Evolutionary conservation across 169 alveolate species (phyloP), one percentile per base, ranked within the genome.

Genomic region (Ichthyophthirius multifiliis): DNA sequence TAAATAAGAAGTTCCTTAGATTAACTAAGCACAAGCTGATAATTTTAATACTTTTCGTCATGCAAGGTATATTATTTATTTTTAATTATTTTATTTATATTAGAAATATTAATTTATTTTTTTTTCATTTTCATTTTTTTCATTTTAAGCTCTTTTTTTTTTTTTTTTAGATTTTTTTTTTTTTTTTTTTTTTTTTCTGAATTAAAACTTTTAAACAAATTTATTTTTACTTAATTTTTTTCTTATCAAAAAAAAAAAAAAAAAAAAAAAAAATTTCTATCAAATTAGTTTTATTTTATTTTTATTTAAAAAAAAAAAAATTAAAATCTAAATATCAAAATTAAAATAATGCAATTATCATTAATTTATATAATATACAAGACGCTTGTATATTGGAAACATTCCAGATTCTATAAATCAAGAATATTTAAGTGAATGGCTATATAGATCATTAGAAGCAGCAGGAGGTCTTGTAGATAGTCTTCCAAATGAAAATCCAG

Each of bases 341-440:
- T 46, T 46, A 20, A 13, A 13, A 46, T 1, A 46, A 46, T 20
- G 3, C 31, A 46, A 46, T 5, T 46, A 27, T 13, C 16, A 5
- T 46, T 16, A 46, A 12, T 20, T 23, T 34, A n/a, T 35, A 20
- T 67, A 7, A 37, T 35, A 37, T 67, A 2, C 5, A 20, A 67
- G 77, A 41, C 43, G 77, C 20, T 62, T 67, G 1, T 67, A 67
- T 41, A 39, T 67, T 37, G 77, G 77, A 35, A 67, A 67, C 23
- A 67, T 67, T 39, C 77, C 77, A 6, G 77, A 67, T 18, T 18
- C 39, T 5, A 67, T 67, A 1, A 37, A 34, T 67, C 41, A 37
- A 41, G 77, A 67, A 67, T 67, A 67, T 35, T 27, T 67, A 16
- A 67, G 46, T 64, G 77, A 67, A 41, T 67, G 77, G 77, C 62